Base-by-base conservation (phyloP, 345 rosid genomes). In the Xanthoceras sorbifolium region DNA sequence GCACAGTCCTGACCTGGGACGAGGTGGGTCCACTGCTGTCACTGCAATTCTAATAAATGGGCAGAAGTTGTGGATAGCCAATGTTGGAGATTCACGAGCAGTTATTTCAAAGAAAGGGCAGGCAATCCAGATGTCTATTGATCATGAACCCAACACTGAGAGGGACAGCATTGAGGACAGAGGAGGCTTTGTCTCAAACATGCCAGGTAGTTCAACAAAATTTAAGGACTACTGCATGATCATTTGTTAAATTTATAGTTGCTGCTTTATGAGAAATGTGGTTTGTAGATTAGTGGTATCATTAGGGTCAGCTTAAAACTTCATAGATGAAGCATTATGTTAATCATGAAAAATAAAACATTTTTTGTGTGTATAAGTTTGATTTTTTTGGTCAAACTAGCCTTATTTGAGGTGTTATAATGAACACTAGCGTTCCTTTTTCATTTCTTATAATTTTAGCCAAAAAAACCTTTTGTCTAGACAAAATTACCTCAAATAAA, bases 1-100 rank as follows among this genome's bases (percentile, higher is more conserved):
- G 9, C 86, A 86, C 69, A 76, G 75, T 70, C 81, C 90, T 68
- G 93, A 86, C 78, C 71, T 91, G 73, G 93, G 93, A 68, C 89
- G 90, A 29, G 94, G 94, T 26, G 94, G 94, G 7, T 91, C 94
- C n/a, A 91, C 94, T 8, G 93, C 94, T 6, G 93, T 91, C 67
- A 91, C 93, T 5, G 93, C 91, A 25, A 91, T 91, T 79, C 79
- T 91, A 72, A 73, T 89, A 29, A 85, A 89, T 77, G 94, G 94
- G 55, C 74, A 61, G 9, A 82, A 63, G 72, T 78, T 91, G 65
- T 89, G 87, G 90, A 85, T 89, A 26, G 91, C 93, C n/a, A 91
- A 91, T 78, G 86, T 91, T 23, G 94, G 94, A 17, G 94, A 91
- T 82, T 91, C 94, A 8, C 84, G 93, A 9, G 94, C 87, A 1